phyloP scores from a whole-genome alignment of 1,284 basidiomycete species.

The Athelia sp. region DNA sequence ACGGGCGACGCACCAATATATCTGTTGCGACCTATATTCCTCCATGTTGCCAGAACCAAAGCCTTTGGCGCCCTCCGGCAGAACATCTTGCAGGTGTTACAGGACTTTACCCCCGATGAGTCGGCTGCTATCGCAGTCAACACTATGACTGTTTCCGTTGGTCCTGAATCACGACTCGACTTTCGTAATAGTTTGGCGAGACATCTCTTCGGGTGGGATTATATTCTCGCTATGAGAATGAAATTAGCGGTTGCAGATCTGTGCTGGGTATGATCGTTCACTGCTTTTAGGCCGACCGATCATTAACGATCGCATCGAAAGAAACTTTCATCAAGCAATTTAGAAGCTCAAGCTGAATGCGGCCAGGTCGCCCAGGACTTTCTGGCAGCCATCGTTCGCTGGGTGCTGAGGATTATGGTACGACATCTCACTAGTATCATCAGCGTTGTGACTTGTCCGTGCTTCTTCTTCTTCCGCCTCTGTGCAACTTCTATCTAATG shows the following conservation, averaged over 20 bases:
- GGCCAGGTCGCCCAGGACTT: slow-evolving; percentile 45
- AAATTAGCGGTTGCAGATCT: slow-evolving; percentile 55
- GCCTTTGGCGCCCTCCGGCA: slow-evolving; percentile 35
- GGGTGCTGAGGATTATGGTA: slow-evolving; percentile 49
- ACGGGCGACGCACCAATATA: slow-evolving; percentile 42
- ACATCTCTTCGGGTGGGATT: slow-evolving; percentile 59
- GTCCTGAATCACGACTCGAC: slow-evolving; percentile 29
- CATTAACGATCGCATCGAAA: slow-evolving; percentile 13
- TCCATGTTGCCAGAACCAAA: slow-evolving; percentile 35
- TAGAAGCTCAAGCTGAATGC: slow-evolving; percentile 36
- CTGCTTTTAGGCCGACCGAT: not conserved
- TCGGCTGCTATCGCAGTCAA: slow-evolving; percentile 25
- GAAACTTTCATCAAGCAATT: slow-evolving; percentile 40
- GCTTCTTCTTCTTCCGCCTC: slow-evolving; percentile 6
- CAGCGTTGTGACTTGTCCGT: slow-evolving; percentile 41
- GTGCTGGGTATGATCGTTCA: slow-evolving; percentile 48
- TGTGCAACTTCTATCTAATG: slow-evolving; percentile 8
- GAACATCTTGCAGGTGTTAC: slow-evolving; percentile 44
- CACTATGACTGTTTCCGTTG: slow-evolving; percentile 20
- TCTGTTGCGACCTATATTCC: slow-evolving; percentile 49
- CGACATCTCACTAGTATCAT: slow-evolving; percentile 48
- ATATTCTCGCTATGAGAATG: slow-evolving; percentile 47
- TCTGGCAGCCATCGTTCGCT: slow-evolving; percentile 46
- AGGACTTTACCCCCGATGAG: slow-evolving; percentile 27
- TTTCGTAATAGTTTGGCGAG: slow-evolving; percentile 46